These are phyloP conservation scores for Jimgerdemannia lactiflua DNA, from an alignment of 192 early-diverging fungal species.

Conservation along the genomic window DNA sequence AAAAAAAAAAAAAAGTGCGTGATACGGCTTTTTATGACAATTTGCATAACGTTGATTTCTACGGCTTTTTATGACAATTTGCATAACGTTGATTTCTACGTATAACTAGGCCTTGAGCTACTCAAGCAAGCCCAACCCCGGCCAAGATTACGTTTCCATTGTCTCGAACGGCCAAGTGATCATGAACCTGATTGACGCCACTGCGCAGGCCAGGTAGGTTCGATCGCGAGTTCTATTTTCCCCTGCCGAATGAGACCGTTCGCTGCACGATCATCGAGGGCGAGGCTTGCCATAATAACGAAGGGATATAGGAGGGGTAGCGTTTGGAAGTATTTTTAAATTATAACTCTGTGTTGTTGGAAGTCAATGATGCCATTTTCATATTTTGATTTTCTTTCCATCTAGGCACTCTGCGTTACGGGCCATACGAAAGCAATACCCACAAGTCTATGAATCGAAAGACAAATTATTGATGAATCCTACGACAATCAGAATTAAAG, in stretches of 20 bases:
- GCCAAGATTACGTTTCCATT: slow-evolving; percentile 63
- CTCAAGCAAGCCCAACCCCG: slow-evolving; percentile 52
- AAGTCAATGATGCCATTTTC: background rate
- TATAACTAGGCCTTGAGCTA: slow-evolving; percentile 44
- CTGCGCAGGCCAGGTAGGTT: slow-evolving; percentile 75
- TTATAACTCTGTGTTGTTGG: background rate
- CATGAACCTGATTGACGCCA: slow-evolving; percentile 72
- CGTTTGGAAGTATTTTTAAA: slow-evolving; percentile 26
- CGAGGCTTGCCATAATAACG: slow-evolving; percentile 50
- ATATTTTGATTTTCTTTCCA: no score
- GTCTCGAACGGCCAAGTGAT: slow-evolving; percentile 79
- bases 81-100: no score
- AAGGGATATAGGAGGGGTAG: slow-evolving; percentile 71
- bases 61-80: no score
- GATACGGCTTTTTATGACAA: no score
- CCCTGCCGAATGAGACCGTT: slow-evolving; percentile 51
- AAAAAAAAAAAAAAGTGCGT: no score
- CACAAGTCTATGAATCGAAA: slow-evolving; percentile 63
- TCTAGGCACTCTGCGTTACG: slow-evolving; percentile 56
- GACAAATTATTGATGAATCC: slow-evolving; percentile 53
- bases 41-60: no score
- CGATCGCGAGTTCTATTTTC: slow-evolving; percentile 73
- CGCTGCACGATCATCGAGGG: slow-evolving; percentile 61
- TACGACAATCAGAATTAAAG: slow-evolving; percentile 43
- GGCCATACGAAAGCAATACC: slow-evolving; percentile 62